Conservation (phyloP, 2,329 filamentous ascomycete genomes). For the Epichloe glyceriae region DNA sequence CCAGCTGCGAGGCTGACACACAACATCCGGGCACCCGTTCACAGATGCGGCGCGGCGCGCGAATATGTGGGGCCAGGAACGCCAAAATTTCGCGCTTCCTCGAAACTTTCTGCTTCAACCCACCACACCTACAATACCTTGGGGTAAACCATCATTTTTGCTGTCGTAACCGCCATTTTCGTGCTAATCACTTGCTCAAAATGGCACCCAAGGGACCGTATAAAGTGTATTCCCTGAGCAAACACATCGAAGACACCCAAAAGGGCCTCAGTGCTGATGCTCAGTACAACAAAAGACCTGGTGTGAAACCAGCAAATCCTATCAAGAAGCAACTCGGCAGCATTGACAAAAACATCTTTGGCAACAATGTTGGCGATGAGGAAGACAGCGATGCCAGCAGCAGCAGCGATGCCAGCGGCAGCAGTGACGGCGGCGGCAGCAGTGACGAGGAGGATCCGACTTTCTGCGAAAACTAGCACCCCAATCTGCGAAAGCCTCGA, state of each 20-base stretch:
- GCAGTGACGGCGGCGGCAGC: conserved; percentile 20
- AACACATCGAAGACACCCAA: conserved; percentile 25
- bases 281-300: conserved; percentile 19
- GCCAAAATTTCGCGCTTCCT: conserved; percentile 7
- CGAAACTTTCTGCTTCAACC: conserved; percentile 5
- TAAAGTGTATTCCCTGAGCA: conserved; percentile 24
- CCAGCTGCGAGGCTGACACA: neutral
- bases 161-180: conserved; percentile 1
- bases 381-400: conserved; percentile 19
- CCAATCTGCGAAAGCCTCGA: conserved; percentile 6
- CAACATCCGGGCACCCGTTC: neutral
- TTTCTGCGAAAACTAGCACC: conserved; percentile 21
- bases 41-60: neutral
- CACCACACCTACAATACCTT: neutral
- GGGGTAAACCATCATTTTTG: neutral
- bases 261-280: conserved; percentile 21
- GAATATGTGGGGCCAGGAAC: conserved; percentile 4
- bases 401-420: conserved; percentile 22
- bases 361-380: conserved; percentile 16
- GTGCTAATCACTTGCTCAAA: conserved; percentile 8
- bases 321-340: conserved; percentile 19
- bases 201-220: conserved; percentile 25
- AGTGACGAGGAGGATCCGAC: conserved; percentile 17
- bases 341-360: conserved; percentile 16
- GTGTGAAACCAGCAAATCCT: conserved; percentile 12